Base-by-base conservation (phyloP, 1,284 basidiomycete species). In the Moniliophthora roreri region DNA sequence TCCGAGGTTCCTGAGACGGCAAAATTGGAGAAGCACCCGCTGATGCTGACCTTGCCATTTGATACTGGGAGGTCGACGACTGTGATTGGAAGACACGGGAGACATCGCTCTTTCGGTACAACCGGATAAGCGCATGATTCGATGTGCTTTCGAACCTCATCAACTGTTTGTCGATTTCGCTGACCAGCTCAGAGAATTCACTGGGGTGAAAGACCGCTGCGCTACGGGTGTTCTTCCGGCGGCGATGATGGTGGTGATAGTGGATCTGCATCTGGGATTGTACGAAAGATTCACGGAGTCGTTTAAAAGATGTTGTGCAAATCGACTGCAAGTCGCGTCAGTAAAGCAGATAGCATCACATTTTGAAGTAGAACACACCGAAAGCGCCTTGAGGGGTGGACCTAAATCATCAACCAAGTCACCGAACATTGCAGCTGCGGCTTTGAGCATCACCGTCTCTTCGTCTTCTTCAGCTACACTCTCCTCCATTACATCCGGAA, bases 321-420 rank as follows among this genome's bases (percentile, higher is more conserved):
- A 82, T 77, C 8, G 70, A 69, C 90, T 92, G 54, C 32, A 48
- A 15, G 23, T 52, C 10, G 26, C 24, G 32, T 48, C n/a, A 59
- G 42, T n/a, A 44, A 35, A 15, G 26, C 8, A n/a, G 9, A 42
- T 36, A 21, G 13, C 40, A 32, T 10, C 10, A 21, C 50, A 48
- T 37, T 24, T 10, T 26, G 26, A 47, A 6, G 48, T 52, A 20
- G 18, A 20, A 73, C 84, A 65, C 62, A 94, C 93, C 40, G 90
- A 86, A 36, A 97, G 76, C 0, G 80, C 79, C 60, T 84, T 87
- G 59, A 97, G 68, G 1, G 91, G 87, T 1, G 87, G 83, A 0
- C 90, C 93, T 8, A 95, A 73, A 62, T 92, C 87, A 48, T 92
- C 86, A n/a, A 93, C 77, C 23, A 97, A 76, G 57, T 89, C 84